Conservation (phyloP, 2,329 filamentous ascomycete genomes). For the Aureobasidium vineae region DNA sequence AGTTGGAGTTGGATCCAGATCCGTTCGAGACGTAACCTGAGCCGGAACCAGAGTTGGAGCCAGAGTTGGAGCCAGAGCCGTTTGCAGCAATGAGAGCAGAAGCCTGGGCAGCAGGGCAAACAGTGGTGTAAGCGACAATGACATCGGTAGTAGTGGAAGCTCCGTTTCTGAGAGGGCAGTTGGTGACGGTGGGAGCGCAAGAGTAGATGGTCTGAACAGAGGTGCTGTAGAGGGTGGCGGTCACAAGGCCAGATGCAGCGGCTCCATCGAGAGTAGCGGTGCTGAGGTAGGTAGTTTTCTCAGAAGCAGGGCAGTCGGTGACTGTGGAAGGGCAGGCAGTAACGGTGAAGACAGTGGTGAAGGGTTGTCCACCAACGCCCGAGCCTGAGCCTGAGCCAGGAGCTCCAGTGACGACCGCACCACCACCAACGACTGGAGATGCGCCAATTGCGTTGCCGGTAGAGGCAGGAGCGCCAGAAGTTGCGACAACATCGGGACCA, state of each 20-base stretch:
- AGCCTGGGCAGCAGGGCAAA: slow-evolving; percentile 37
- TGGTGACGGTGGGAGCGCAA: slow-evolving; percentile 23
- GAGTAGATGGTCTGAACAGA: slow-evolving; percentile 27
- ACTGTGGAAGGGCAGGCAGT: slow-evolving; percentile 5
- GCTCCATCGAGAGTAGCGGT: neutral
- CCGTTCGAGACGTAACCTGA: neutral
- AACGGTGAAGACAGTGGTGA: neutral
- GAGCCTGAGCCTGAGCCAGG: neutral
- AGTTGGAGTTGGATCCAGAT: neutral
- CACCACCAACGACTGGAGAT: neutral
- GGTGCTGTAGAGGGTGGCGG: slow-evolving; percentile 24
- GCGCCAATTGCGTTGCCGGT: neutral
- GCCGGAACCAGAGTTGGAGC: neutral
- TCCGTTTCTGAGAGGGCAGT: neutral
- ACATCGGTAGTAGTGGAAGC: neutral
- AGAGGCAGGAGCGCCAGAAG: neutral
- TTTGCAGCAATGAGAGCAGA: neutral
- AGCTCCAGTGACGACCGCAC: neutral
- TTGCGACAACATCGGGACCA: neutral
- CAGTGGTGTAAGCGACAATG: slow-evolving; percentile 31
- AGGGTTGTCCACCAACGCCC: neutral
- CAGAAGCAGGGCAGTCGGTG: neutral
- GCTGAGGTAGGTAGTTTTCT: neutral
- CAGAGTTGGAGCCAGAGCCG: neutral
- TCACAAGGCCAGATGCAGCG: neutral